Base-by-base conservation (phyloP, 352 stramenopile genomes). In the Pythium monospermum region DNA sequence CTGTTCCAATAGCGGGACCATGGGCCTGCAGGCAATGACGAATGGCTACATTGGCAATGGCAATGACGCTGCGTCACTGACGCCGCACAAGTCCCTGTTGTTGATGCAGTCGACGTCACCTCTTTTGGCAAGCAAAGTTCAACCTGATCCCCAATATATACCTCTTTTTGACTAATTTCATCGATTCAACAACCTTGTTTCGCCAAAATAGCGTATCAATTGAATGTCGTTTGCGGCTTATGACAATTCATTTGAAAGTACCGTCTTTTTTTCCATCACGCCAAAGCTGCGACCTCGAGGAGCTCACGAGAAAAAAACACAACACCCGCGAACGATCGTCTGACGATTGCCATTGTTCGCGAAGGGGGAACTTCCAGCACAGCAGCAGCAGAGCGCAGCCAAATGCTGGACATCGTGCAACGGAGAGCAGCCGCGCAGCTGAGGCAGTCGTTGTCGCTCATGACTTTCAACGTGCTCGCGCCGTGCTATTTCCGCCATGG, bases 401-500 rank as follows among this genome's bases (percentile, higher is more conserved):
- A 8, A 23, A 66, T 66, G 57, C 39, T 65, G 51, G 52, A 68
- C 40, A 45, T 58, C 26, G 52, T 69, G 53, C 61, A 60, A 25
- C 62, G 61, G 21, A 57, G 61, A 54, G 50, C 57, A 1, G 41
- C 46, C 18, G 51, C 51, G 42, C 51, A 57, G 27, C 27, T 37
- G 50, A 51, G 28, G 42, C 68, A 61, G 25, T 66, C 64, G 62
- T 64, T 91, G 46, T 88, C 80, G 62, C 71, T 94, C 54, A 85
- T 94, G 78, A 91, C 80, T 49, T 94, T 94, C 63, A 94, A 94
- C 67, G 61, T 94, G 46, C 71, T 94, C 45, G 83, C 83, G 30
- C 83, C 83, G 46, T 94, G 83, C 69, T 94, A 94, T 71, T 94
- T 94, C 55, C 80, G 80, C 11, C 80, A 91, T 61, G 83, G 80